Percentiles rank a stretch among this genome's conserved stretches.
These are phyloP conservation scores for Pulveroboletus frians DNA, from an alignment of 768 basidiomycete genomes.

Conservation along the genomic window DNA sequence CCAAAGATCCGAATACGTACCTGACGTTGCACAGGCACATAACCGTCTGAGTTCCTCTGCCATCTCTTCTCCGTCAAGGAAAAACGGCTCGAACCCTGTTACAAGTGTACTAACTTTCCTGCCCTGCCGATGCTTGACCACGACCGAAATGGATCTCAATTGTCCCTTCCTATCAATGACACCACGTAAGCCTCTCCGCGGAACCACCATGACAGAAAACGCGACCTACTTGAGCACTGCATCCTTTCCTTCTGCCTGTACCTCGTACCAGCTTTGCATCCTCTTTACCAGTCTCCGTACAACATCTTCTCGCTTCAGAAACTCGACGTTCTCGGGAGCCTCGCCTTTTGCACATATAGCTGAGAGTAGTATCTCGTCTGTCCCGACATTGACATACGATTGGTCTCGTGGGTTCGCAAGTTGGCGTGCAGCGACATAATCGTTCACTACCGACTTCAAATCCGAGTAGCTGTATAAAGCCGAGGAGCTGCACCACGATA, in stretches of 20 bases:
- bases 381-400: constrained; percentile 58
- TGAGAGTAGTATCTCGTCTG: constrained; percentile 39
- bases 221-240: constrained; percentile 50
- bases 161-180: constrained; percentile 60
- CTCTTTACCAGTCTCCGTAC: constrained; percentile 46
- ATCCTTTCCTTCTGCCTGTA: constrained; percentile 52
- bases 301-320: constrained; percentile 64
- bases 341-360: constrained; percentile 36
- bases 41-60: constrained; percentile 71
- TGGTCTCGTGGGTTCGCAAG: constrained; percentile 65
- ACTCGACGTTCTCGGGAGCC: constrained; percentile 36
- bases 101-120: constrained; percentile 73
- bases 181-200: not conserved
- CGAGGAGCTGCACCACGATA: constrained; percentile 37
- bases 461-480: constrained; percentile 53
- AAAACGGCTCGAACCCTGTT: constrained; percentile 75
- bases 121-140: constrained; percentile 70
- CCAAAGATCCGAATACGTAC: constrained; percentile 35
- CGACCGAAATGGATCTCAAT: constrained; percentile 63
- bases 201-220: not conserved
- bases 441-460: constrained; percentile 51
- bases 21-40: constrained; percentile 78
- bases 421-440: constrained; percentile 55
- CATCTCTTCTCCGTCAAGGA: constrained; percentile 62
- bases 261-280: constrained; percentile 78